Base-by-base conservation (phyloP, 495 filamentous ascomycete species). In the Rostrohypoxylon terebratum region DNA sequence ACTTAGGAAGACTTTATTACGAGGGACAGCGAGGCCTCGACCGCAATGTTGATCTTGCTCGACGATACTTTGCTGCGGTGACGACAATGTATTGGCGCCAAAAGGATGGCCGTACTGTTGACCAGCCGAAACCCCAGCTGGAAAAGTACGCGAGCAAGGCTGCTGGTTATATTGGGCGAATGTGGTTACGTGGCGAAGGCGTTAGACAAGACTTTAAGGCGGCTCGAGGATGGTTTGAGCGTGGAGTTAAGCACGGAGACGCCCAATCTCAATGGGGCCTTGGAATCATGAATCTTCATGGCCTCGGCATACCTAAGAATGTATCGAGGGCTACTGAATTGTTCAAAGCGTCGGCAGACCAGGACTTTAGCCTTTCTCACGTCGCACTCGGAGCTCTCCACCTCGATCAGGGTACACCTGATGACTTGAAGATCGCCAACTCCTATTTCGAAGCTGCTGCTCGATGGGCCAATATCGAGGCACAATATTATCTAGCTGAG, bases 401-500 rank as follows among this genome's bases (percentile, higher is more conserved):
- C 76, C 85, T 98, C 13, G 96, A 98, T 69, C 96, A 98, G 78
- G 93, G 94, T 14, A 89, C 93, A 64, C 78, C 92, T 9, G 82
- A 87, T 3, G 86, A 89, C 66, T 74, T 85, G 16, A 75, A 76
- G 20, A 89, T 89, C 4, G 96, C 96, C 3, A 92, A 87, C 45
- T 86, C 88, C 34, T 97, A 97, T 76, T 98, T 99, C 68, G 95
- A 98, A 69, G 84, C 96, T n/a, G 96, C 96, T 18, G 92, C 91
- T 55, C 87, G 94, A 36, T 93, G 94, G 81, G 90, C 90, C 13
- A 93, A 92, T 78, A 93, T 98, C 69, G 96, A 98, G 79, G 91
- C 96, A 1, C 95, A 92, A 72, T 99, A 98, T 81, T 97, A 96
- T 77, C 90, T 99, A 2, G 96, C 93, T 0, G 96, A 98, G 79